Conservation (phyloP, 2,329 filamentous ascomycete genomes). For the Pseudocercospora macadamiae region DNA sequence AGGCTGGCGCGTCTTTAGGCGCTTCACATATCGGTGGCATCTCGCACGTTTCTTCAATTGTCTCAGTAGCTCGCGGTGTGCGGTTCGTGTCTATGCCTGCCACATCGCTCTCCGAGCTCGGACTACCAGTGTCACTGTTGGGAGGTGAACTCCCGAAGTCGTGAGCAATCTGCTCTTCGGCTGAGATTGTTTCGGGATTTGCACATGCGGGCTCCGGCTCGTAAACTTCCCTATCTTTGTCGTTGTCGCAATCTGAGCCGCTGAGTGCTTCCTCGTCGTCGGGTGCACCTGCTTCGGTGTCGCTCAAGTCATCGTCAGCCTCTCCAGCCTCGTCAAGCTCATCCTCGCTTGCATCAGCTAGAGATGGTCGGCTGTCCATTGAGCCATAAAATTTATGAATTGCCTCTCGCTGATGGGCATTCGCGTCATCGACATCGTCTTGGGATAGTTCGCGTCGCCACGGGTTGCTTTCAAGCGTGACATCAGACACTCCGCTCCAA, state of each 20-base stretch:
- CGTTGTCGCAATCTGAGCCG: background rate
- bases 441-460: conserved; percentile 11
- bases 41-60: conserved; percentile 6
- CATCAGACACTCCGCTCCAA: background rate
- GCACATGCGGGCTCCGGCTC: no score
- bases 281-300: background rate
- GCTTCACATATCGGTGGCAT: background rate
- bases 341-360: background rate
- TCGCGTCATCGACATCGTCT: background rate
- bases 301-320: background rate
- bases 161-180: no score
- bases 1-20: background rate
- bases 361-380: background rate
- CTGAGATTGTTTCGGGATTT: no score
- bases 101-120: background rate
- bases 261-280: conserved; percentile 2
- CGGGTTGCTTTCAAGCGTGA: no score
- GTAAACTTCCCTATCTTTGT: background rate
- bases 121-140: conserved; percentile 1
- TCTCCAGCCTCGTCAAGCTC: background rate
- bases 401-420: background rate
- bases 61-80: conserved; percentile 4
- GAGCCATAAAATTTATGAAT: background rate
- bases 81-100: conserved; percentile 2
- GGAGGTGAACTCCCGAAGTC: no score